These are phyloP conservation scores for Phytophthora sojae DNA, from an alignment of 352 stramenopile genomes.

Conservation along the genomic window DNA sequence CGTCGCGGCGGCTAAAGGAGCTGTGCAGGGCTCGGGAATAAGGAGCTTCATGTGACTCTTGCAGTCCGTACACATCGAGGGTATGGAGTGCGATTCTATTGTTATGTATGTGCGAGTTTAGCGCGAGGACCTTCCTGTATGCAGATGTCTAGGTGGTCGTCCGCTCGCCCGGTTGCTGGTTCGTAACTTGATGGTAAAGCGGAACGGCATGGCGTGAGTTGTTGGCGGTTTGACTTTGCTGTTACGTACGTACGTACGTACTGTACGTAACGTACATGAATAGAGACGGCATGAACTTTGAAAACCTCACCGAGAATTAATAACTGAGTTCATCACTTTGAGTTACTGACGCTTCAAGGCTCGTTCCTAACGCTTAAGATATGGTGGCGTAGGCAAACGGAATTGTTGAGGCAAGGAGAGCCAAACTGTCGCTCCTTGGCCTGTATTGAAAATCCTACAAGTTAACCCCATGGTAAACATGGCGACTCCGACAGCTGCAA, in stretches of 20 bases:
- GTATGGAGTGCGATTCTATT: neutral
- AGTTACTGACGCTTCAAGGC: neutral
- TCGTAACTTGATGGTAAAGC: constrained; percentile 1
- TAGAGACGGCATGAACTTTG: neutral
- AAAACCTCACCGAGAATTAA: neutral
- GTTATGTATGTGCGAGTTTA: neutral
- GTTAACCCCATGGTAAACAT: neutral
- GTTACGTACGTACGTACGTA: neutral
- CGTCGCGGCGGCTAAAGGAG: constrained; percentile 13
- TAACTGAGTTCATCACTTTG: neutral
- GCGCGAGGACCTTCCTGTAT: neutral
- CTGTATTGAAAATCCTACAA: neutral
- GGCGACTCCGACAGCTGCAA: neutral
- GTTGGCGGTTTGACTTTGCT: neutral
- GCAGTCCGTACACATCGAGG: constrained; percentile 4
- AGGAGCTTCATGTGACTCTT: constrained; percentile 11
- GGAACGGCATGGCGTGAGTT: neutral
- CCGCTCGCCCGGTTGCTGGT: neutral
- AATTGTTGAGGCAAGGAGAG: neutral
- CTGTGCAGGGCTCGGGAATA: constrained; percentile 16
- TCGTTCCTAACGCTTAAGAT: neutral
- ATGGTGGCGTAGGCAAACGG: neutral
- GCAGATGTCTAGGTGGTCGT: neutral
- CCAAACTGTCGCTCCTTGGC: neutral
- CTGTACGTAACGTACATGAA: no score